Base-by-base conservation (phyloP, 805 yeast species). In the Peterozyma toletana region DNA sequence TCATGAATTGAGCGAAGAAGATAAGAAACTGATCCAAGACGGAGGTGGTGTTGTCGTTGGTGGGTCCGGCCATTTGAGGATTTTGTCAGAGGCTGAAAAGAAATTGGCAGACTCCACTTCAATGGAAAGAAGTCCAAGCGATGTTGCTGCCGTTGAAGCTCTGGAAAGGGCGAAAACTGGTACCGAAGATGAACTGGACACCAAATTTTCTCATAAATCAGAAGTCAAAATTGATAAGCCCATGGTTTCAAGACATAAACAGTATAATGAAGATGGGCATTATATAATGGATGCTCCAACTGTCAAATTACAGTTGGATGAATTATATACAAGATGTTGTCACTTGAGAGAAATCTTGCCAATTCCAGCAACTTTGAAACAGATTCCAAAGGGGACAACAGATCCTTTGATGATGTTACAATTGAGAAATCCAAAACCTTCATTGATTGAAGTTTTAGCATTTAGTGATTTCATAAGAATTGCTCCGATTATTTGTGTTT, bases 321-420 rank as follows among this genome's bases (percentile, higher is more conserved):
- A 79, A 38, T 70, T 91, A 55, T 90, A 90, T 62, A 87, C 96
- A 1, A 70, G 97, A 50, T 91, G 97, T 60, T 90, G 97, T 59
- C 97, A 90, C 60, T 67, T 90, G 46, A 70, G 97, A 44, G 97
- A 90, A 55, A 90, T 90, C 45, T 61, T 90, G 48, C 97, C 98
- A 2, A 90, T 90, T 40, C 91, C 96, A 3, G 91, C 95, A 2
- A 88, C 91, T 6, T 57, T 86, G 52, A 83, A 84, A 55, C 96
- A 87, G 57, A 72, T 90, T 48, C 86, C 86, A 1, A 80, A 80
- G 55, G 87, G 85, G 17, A 80, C 88, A 29, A 73, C 81, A 38
- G 80, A 86, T 1, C 95, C 96, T 3, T 60, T 90, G 18, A 80
- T 86, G 5, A 58, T 77, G 3, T 59, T 90, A 45, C 87, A 83